phyloP scores from a whole-genome alignment of 495 filamentous ascomycete genomes.

The Aspergillus panamensis region DNA sequence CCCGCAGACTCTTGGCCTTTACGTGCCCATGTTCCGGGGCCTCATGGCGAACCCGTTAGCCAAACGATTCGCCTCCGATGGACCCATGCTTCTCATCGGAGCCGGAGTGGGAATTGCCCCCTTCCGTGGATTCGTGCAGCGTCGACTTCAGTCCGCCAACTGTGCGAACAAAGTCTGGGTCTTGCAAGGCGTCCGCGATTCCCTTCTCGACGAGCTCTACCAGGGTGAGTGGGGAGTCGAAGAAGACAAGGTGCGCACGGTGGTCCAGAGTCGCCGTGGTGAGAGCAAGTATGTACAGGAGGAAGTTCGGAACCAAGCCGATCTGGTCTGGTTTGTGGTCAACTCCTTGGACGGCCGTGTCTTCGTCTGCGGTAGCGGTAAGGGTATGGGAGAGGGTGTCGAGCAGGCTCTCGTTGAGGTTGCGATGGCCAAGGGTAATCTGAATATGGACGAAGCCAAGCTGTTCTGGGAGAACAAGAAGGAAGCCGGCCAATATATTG shows the following conservation, averaged over 20 bases:
- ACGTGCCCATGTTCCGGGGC: slow-evolving; percentile 95
- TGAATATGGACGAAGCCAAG: slow-evolving; percentile 67
- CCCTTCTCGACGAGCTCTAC: slow-evolving; percentile 90
- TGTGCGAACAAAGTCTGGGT: slow-evolving; percentile 99
- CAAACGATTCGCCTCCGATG: slow-evolving; percentile 81
- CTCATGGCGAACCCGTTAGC: slow-evolving; percentile 98
- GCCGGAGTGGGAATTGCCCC: slow-evolving; percentile 96
- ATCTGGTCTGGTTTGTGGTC: slow-evolving; percentile 95
- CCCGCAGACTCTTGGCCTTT: slow-evolving; percentile 53
- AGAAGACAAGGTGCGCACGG: slow-evolving; percentile 86
- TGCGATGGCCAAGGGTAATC: slow-evolving; percentile 73
- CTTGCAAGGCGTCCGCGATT: slow-evolving; percentile 92
- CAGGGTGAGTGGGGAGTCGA: slow-evolving; percentile 94
- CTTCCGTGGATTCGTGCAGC: slow-evolving; percentile 95
- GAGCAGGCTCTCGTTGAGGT: slow-evolving; percentile 77
- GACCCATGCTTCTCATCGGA: slow-evolving; percentile 95
- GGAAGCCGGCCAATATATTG: slow-evolving; percentile 81
- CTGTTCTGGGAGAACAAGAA: slow-evolving; percentile 80
- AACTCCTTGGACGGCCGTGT: slow-evolving; percentile 89
- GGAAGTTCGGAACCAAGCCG: slow-evolving; percentile 80
- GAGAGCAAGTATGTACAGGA: slow-evolving; percentile 82
- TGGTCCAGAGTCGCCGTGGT: slow-evolving; percentile 80
- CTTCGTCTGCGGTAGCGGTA: slow-evolving; percentile 90
- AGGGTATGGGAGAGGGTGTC: slow-evolving; percentile 97
- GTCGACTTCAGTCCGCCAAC: slow-evolving; percentile 89